These are phyloP conservation scores for Rhodotorula diobovata DNA, from an alignment of 768 basidiomycete genomes.

Conservation along the genomic window DNA sequence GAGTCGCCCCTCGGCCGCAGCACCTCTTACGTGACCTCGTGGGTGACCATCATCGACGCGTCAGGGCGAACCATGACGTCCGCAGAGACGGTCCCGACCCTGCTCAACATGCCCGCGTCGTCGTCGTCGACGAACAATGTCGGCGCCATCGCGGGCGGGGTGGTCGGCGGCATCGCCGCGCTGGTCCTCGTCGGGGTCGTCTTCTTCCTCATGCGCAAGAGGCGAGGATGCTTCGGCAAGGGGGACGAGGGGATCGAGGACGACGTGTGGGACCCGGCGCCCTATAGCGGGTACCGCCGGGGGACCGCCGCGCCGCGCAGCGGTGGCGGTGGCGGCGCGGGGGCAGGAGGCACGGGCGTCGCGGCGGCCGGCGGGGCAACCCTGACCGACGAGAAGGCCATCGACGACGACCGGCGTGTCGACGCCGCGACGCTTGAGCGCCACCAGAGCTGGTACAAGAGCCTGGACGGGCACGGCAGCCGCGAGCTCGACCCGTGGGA, in stretches of 20 bases:
- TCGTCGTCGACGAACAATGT: background rate
- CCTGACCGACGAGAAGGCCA: conserved; percentile 7
- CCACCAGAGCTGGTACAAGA: conserved; percentile 28
- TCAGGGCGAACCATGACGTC: conserved; percentile 4
- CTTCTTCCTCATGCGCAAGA: conserved; percentile 15
- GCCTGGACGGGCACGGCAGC: background rate
- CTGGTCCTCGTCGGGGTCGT: conserved; percentile 3
- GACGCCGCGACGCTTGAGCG: conserved; percentile 26
- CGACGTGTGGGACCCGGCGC: conserved; percentile 24
- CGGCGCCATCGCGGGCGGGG: conserved; percentile 30
- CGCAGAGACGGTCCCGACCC: conserved; percentile 6
- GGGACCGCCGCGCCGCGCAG: background rate
- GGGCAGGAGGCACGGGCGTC: background rate
- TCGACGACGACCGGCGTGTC: conserved; percentile 17
- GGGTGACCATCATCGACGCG: conserved; percentile 20
- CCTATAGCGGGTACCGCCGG: conserved; percentile 6
- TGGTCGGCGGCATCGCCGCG: conserved; percentile 25
- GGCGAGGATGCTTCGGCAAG: conserved; percentile 16
- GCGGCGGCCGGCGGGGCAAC: background rate
- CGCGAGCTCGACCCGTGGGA: background rate
- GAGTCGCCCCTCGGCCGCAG: background rate
- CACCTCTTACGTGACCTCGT: conserved; percentile 13
- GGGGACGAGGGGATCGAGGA: conserved; percentile 28
- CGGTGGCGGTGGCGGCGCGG: conserved; percentile 5
- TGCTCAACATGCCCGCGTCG: conserved; percentile 8